Evolutionary conservation across 1,139 yeast species (phyloP), one percentile per base, ranked within the genome.

Genomic region (Blastobotrys malaysiensis): DNA sequence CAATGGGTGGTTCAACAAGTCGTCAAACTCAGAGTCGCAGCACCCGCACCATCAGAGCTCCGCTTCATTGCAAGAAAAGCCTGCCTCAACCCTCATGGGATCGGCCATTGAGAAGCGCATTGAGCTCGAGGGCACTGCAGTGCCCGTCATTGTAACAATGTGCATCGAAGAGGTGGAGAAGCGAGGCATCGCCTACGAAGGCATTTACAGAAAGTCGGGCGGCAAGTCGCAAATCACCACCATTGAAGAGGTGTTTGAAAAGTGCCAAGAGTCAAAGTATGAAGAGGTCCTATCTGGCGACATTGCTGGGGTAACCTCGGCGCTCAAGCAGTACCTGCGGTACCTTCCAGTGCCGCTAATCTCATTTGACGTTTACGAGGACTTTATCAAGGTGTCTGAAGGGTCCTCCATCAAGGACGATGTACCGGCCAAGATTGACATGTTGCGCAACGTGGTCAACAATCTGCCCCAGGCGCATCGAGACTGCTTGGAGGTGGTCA

Each of bases 201-300:
- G 99, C 5, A 79, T 93, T 45, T 93, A 93, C 72, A 79, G 99
- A 63, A 86, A 91, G 60, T 86, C 95, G 20, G 99, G 98, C 1
- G 90, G 93, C 5, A 82, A 86, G 56, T 82, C 93, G 13, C 88
- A 89, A 52, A 82, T 88, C 60, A 84, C 80, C 55, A 63, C 77
- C 65, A 66, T 73, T 70, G 73, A 74, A 61, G 73, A 72, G 55
- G 69, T 72, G 55, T 79, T 78, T 63, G 76, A 69, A 52, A 60
- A 63, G 46, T 52, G 59, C 18, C 61, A 61, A 51, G 63, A 58
- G 20, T 61, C 61, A 19, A 57, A 53, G 26, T 59, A 62, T 36
- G 76, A 78, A 20, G 80, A 78, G 26, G 68, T 77, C 3, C 71
- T 85, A 46, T 73, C 74, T 49, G 84, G 83, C 56, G 98, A 93